These are phyloP conservation scores for Nematocida ausubeli DNA, from an alignment of 371 early-diverging fungal genomes.

Conservation along the genomic window DNA sequence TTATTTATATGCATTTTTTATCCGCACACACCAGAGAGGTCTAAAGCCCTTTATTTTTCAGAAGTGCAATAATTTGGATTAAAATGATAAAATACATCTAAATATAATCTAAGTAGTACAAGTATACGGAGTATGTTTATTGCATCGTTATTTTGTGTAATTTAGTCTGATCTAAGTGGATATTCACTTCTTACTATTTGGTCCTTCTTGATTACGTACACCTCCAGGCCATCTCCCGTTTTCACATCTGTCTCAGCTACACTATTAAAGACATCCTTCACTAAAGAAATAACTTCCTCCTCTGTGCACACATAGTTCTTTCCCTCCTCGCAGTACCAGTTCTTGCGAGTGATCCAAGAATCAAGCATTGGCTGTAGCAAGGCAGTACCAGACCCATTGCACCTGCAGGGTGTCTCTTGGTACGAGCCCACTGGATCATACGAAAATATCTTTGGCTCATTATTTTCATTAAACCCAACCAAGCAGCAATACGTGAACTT, in stretches of 20 bases:
- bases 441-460: slow-evolving; percentile 74
- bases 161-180: slow-evolving; percentile 73
- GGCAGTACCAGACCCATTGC: slow-evolving; percentile 80
- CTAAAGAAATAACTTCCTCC: slow-evolving; percentile 74
- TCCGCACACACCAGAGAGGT: too few species aligned
- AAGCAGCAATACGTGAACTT: slow-evolving; percentile 85
- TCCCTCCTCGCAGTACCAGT: slow-evolving; percentile 62
- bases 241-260: slow-evolving; percentile 98
- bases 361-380: slow-evolving; percentile 96
- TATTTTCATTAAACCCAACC: slow-evolving; percentile 82
- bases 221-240: slow-evolving; percentile 92
- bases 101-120: neutral
- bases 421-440: slow-evolving; percentile 93
- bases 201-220: slow-evolving; percentile 77
- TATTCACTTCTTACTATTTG: slow-evolving; percentile 74
- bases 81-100: too few species aligned
- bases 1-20: too few species aligned
- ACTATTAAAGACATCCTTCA: slow-evolving; percentile 88
- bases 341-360: slow-evolving; percentile 74
- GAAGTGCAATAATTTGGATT: too few species aligned
- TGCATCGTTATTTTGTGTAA: slow-evolving; percentile 9
- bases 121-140: neutral
- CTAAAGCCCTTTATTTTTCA: too few species aligned
- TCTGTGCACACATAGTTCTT: slow-evolving; percentile 1
- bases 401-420: slow-evolving; percentile 75